Conservation (phyloP, 768 basidiomycete genomes). For the Lyophyllum decastes region DNA sequence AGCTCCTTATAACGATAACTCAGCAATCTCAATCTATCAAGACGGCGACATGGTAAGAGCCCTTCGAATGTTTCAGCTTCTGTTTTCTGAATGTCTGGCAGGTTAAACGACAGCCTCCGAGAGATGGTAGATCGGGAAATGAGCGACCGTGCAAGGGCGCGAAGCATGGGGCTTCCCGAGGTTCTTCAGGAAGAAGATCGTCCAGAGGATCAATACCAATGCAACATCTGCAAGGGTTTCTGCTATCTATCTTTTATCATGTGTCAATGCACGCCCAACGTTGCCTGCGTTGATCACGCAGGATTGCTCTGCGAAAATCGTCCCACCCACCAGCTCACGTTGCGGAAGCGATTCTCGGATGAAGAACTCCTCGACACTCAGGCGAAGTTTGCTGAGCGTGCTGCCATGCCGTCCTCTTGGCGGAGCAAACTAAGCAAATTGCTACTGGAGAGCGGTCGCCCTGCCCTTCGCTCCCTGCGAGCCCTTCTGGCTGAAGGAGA, state of each 20-base stretch:
- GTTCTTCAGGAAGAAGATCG: conserved; percentile 77
- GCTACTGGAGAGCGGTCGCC: conserved; percentile 68
- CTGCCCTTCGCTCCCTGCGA: conserved; percentile 74
- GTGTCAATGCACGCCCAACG: conserved; percentile 74
- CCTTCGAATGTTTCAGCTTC: background rate
- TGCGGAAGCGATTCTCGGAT: conserved; percentile 84
- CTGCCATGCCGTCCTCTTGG: conserved; percentile 77
- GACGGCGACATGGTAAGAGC: conserved; percentile 84
- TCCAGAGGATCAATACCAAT: conserved; percentile 95
- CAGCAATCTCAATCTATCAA: conserved; percentile 90
- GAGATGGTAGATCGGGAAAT: conserved; percentile 92
- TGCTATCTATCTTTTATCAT: conserved; percentile 94
- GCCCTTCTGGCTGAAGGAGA: conserved; percentile 89
- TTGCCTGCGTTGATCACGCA: conserved; percentile 86
- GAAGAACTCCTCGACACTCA: conserved; percentile 71
- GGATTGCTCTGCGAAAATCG: conserved; percentile 70
- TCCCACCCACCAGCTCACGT: conserved; percentile 44
- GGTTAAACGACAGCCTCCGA: conserved; percentile 80
- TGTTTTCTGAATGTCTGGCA: conserved; percentile 29
- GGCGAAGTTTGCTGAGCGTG: conserved; percentile 66
- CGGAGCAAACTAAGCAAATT: conserved; percentile 65
- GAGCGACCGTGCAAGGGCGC: conserved; percentile 61
- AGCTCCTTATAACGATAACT: conserved; percentile 96
- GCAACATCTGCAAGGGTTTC: conserved; percentile 88
- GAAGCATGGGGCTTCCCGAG: conserved; percentile 63